These are phyloP conservation scores for Alternaria sp. DNA, from an alignment of 2,329 filamentous ascomycete genomes.

Conservation along the genomic window DNA sequence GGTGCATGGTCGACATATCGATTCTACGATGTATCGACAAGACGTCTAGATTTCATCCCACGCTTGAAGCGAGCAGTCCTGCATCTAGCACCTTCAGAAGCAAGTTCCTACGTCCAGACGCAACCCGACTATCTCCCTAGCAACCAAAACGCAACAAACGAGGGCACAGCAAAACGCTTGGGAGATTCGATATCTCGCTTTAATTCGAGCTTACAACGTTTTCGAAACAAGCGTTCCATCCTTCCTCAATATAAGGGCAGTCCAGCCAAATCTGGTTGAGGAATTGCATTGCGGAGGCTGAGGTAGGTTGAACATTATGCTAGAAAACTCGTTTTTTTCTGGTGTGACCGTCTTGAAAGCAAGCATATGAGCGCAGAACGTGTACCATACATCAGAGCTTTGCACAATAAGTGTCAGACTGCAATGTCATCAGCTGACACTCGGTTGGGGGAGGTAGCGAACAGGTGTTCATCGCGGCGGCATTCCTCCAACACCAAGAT, in stretches of 20 bases:
- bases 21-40: conserved; percentile 15
- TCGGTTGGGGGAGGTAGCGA: conserved; percentile 3
- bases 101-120: neutral
- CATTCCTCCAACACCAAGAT: neutral
- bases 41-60: neutral
- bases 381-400: neutral
- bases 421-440: neutral
- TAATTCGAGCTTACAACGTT: neutral
- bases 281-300: neutral
- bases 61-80: conserved; percentile 3
- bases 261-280: neutral
- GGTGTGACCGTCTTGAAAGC: neutral
- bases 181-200: neutral
- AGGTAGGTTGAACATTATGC: neutral
- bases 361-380: neutral
- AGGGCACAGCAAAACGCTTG: neutral
- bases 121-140: neutral
- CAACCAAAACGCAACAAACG: too few relatives aligned
- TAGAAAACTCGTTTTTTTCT: neutral
- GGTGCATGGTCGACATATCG: conserved; percentile 30
- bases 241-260: neutral
- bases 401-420: neutral
- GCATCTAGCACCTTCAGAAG: neutral
- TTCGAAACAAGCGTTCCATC: neutral
- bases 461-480: conserved; percentile 1